These are phyloP conservation scores for Helminthosporium solani DNA, from an alignment of 2,329 filamentous ascomycete genomes.

Conservation along the genomic window DNA sequence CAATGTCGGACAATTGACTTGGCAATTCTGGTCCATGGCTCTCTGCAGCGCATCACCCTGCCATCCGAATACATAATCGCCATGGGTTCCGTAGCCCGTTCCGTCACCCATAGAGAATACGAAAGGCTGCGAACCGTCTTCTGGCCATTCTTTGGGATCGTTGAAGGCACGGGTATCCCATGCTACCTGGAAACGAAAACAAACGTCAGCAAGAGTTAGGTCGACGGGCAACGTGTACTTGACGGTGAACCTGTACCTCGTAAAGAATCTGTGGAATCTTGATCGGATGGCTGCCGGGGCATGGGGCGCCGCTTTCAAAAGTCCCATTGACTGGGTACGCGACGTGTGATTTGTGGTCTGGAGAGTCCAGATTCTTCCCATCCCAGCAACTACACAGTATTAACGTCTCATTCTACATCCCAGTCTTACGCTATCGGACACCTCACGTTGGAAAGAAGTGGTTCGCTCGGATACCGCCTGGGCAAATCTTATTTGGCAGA, in stretches of 20 bases:
- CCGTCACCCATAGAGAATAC: slow-evolving; percentile 39
- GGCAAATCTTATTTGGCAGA: slow-evolving; percentile 68
- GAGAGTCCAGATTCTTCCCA: slow-evolving; percentile 54
- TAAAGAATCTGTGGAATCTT: slow-evolving; percentile 50
- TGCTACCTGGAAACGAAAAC: slow-evolving; percentile 16
- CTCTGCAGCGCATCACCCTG: slow-evolving; percentile 20
- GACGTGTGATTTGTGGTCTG: slow-evolving; percentile 65
- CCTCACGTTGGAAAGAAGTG: slow-evolving; percentile 61
- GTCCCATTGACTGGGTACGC: slow-evolving; percentile 52
- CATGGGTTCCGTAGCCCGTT: slow-evolving; percentile 25
- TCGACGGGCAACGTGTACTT: too few relatives aligned
- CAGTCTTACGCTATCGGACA: background rate
- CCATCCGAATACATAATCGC: slow-evolving; percentile 25
- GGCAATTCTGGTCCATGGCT: slow-evolving; percentile 21
- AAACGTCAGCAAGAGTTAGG: slow-evolving; percentile 37
- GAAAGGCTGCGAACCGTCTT: slow-evolving; percentile 28
- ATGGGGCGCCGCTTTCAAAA: slow-evolving; percentile 39
- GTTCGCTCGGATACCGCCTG: slow-evolving; percentile 70
- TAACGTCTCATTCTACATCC: background rate
- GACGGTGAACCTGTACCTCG: too few relatives aligned
- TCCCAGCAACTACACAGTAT: slow-evolving; percentile 63
- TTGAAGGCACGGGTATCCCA: slow-evolving; percentile 42
- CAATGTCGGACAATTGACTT: slow-evolving; percentile 19
- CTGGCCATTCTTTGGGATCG: slow-evolving; percentile 23
- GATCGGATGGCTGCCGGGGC: slow-evolving; percentile 47